phyloP scores from a whole-genome alignment of 2,329 filamentous ascomycete genomes.

The Huntiella omanensis region DNA sequence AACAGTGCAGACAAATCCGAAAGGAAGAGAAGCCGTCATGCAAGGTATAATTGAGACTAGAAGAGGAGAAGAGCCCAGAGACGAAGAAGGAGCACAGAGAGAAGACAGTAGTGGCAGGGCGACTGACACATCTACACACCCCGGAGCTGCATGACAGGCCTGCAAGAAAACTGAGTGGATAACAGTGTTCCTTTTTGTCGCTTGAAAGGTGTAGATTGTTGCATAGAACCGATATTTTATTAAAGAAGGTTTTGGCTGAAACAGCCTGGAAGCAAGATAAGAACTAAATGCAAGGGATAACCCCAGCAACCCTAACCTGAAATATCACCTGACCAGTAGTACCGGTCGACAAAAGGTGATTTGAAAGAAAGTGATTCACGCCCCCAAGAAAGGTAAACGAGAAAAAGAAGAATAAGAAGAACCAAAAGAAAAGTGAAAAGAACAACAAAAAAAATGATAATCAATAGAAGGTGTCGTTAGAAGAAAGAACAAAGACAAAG shows the following conservation, averaged over 20 bases:
- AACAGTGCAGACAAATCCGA: not conserved
- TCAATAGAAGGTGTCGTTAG: not conserved
- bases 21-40: not conserved
- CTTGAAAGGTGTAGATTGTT: too few species aligned
- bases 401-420: not conserved
- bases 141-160: too few species aligned
- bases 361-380: too few species aligned
- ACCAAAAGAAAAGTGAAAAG: not conserved
- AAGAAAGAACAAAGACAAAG: slow-evolving; percentile 3
- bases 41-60: not conserved
- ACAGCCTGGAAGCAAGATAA: too few species aligned
- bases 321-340: too few species aligned
- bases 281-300: too few species aligned
- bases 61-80: not conserved
- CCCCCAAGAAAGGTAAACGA: not conserved
- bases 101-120: not conserved
- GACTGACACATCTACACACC: not conserved
- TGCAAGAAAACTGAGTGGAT: too few species aligned
- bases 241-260: too few species aligned
- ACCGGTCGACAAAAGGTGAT: slow-evolving; percentile 22
- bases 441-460: slow-evolving; percentile 1
- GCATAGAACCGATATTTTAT: too few species aligned
- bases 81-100: not conserved
- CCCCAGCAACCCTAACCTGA: too few species aligned
- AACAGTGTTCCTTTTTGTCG: too few species aligned